These are phyloP conservation scores for Cruciata laevipes DNA, from an alignment of 257 asterid genomes.

Conservation along the genomic window DNA sequence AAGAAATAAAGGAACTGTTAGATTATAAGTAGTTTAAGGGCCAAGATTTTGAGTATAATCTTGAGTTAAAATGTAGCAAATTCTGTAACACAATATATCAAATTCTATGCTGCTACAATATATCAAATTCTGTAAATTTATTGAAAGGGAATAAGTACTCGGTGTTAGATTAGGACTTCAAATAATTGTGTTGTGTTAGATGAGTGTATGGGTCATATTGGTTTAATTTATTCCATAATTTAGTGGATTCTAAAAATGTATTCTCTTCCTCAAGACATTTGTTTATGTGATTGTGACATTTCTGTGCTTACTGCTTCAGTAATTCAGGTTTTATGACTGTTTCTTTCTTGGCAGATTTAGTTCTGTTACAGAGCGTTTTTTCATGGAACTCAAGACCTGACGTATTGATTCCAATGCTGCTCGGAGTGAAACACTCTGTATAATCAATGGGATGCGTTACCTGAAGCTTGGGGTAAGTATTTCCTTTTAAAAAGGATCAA, in stretches of 20 bases:
- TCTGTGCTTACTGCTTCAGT: neutral
- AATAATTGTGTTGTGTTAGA: neutral
- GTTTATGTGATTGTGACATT: neutral
- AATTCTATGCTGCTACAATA: no score
- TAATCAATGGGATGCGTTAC: constrained; percentile 96
- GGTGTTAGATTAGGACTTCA: no score
- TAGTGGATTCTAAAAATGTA: neutral
- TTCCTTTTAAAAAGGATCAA: no score
- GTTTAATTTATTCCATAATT: neutral
- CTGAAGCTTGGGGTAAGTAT: constrained; percentile 92
- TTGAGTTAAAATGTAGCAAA: no score
- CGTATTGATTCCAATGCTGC: constrained; percentile 89
- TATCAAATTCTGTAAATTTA: no score
- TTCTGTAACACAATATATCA: no score
- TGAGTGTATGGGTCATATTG: neutral
- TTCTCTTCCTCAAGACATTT: neutral
- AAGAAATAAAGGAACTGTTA: no score
- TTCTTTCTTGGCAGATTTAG: constrained; percentile 64
- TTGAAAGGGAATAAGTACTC: no score
- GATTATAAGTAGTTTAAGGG: no score
- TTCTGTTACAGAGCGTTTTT: constrained; percentile 97
- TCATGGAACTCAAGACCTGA: constrained; percentile 93
- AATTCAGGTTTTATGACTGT: constrained; percentile 13
- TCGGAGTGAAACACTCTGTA: constrained; percentile 95
- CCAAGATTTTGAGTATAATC: no score